Evolutionary conservation across 1,139 yeast species (phyloP), one percentile per base, ranked within the genome.

Genomic region (Candida tropicalis): DNA sequence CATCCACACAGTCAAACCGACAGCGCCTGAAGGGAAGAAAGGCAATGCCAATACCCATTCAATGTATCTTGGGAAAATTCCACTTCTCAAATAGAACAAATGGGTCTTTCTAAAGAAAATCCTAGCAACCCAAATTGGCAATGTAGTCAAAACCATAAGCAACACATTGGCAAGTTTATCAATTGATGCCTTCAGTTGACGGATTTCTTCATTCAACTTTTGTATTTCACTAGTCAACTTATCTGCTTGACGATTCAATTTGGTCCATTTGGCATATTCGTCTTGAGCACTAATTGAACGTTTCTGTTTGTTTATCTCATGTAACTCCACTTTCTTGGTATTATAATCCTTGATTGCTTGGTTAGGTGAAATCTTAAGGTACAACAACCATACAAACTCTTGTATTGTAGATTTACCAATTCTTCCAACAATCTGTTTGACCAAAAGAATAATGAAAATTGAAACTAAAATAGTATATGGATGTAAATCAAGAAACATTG

Each of bases 191-290:
- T 73, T 73, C 32, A 68, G 65, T 4, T 61, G 48, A 3, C 68
- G 58, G 11, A 81, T 61, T 3, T 59, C 55, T 15, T 63, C 62
- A 39, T 68, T 75, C 43, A 79, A 57, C 12, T 56, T 51, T 22
- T 73, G 77, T 38, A 86, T 66, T 49, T 85, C 81, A 9, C 66
- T 70, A 40, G 73, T 71, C 43, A 87, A 60, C 48, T 78, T 76
- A 50, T 85, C 91, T 46, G 76, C 67, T 54, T 77, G 78, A 40
- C 99, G 77, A 56, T 89, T 91, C 50, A 91, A 74, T 61, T 89
- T 89, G 3, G 98, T 95, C 99, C 99, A 93, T 56, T 79, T 84
- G 38, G 98, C 97, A 62, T 91, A 93, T 56, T 93, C 84, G 59
- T 93, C 97, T 62, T 91, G 97, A 5, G 97, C 95, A 48, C 90